These are phyloP conservation scores for Rhodotorula diobovata DNA, from an alignment of 768 basidiomycete genomes.

Conservation along the genomic window DNA sequence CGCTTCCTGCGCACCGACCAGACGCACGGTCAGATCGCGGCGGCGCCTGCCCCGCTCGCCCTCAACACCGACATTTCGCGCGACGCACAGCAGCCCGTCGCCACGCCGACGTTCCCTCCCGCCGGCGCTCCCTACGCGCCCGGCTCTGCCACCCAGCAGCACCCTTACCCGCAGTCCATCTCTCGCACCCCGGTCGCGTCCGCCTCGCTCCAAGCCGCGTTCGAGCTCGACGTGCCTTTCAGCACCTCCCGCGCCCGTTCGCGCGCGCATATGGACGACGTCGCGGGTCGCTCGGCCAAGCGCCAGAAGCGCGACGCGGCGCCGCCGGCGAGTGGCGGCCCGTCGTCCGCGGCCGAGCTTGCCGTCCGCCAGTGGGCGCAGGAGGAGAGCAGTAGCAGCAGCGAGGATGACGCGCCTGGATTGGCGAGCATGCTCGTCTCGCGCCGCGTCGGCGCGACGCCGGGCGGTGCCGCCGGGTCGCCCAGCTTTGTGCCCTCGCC, in stretches of 20 bases:
- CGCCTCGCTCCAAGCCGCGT: conserved; percentile 15
- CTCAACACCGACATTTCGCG: background rate
- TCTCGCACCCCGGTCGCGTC: background rate
- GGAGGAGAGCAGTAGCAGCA: conserved; percentile 25
- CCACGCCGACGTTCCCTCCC: background rate
- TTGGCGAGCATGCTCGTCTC: conserved; percentile 7
- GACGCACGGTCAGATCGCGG: background rate
- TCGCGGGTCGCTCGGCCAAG: conserved; percentile 12
- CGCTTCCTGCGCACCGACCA: conserved; percentile 15
- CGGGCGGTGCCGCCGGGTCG: background rate
- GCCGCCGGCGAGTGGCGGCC: background rate
- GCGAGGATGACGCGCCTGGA: conserved; percentile 3
- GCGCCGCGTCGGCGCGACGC: background rate
- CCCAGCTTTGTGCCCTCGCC: background rate
- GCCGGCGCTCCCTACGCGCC: background rate
- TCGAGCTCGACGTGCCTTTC: conserved; percentile 7
- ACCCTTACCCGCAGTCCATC: background rate
- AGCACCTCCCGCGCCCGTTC: background rate
- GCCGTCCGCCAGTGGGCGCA: conserved; percentile 26
- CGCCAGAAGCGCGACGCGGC: conserved; percentile 8
- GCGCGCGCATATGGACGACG: conserved; percentile 12
- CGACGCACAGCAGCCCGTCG: background rate
- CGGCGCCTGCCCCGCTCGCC: background rate
- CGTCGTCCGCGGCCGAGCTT: background rate
- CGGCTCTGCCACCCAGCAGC: background rate